Evolutionary conservation across 441 rosid species (phyloP), one percentile per base, ranked within the genome.

Genomic region (Mallotus repandus): DNA sequence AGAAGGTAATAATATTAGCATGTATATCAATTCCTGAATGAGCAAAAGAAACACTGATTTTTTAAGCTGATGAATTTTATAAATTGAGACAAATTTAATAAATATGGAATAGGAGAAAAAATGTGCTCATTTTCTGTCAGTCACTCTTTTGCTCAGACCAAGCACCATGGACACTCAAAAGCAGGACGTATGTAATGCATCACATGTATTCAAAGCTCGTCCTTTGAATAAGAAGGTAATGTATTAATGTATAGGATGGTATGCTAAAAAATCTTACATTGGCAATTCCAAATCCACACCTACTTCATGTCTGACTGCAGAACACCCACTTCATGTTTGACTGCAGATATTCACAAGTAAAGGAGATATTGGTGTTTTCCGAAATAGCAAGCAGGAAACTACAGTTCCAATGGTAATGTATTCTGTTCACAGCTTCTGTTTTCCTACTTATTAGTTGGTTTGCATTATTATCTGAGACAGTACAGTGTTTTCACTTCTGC

Each of bases 291-390:
- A 68, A 50, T 70, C 18, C 56, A 63, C 18, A 52, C 59, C 56
- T 64, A 59, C 58, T 75, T 62, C 15, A 22, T 49, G 13, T 56
- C 69, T 70, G 50, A 70, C 63, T 80, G 83, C 86, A 93, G 97
- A 87, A 63, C 18, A 52, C 59, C 56, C 63, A 59, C 58, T 75
- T 62, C 15, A 22, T 49, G 13, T 56, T 69, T 70, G 50, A 70
- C 63, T 80, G 83, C 86, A 93, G 97, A 87, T 93, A 82, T 84
- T 92, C 77, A 86, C 97, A 73, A 90, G 95, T 76, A 89, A 85
- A 88, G 97, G 97, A 68, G 94, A 93, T 72, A 81, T 92, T 58
- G 98, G 97, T 16, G 80, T 96, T 70, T 88, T 88, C 68, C 84
- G 86, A 76, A 92, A 87, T 81, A 84, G 74, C 86, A 93, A 92